Evolutionary conservation across 257 asterid genomes (phyloP).

Genomic region (Osmanthus fragrans): DNA sequence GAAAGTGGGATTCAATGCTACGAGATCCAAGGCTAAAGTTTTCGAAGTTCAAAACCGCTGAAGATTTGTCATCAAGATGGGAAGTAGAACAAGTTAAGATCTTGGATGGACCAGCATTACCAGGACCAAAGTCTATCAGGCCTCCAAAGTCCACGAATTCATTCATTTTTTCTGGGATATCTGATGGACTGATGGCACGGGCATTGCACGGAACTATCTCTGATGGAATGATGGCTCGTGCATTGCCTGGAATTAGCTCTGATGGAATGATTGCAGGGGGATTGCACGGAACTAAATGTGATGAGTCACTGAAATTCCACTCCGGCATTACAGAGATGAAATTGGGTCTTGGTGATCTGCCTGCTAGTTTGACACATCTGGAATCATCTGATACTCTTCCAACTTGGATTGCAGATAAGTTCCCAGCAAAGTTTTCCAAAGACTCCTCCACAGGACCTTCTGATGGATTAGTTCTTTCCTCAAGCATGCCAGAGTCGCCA

Average conservation of each 20-base stretch:
- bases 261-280: slow-evolving; percentile 56
- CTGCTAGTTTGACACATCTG: slow-evolving; percentile 39
- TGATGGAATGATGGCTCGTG: slow-evolving; percentile 50
- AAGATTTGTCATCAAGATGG: slow-evolving; percentile 80
- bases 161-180: slow-evolving; percentile 52
- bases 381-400: slow-evolving; percentile 53
- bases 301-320: slow-evolving; percentile 56
- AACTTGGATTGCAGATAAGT: slow-evolving; percentile 46
- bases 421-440: slow-evolving; percentile 46
- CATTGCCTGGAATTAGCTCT: slow-evolving; percentile 44
- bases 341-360: slow-evolving; percentile 67
- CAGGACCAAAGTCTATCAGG: slow-evolving; percentile 38
- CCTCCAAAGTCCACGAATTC: slow-evolving; percentile 49
- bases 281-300: slow-evolving; percentile 55
- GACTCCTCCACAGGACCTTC: slow-evolving; percentile 47
- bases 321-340: slow-evolving; percentile 81
- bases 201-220: slow-evolving; percentile 47
- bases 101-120: slow-evolving; percentile 58
- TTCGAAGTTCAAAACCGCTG: slow-evolving; percentile 70
- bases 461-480: slow-evolving; percentile 45
- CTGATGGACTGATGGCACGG: slow-evolving; percentile 76
- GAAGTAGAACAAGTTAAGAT: slow-evolving; percentile 88
- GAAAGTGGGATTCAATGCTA: slow-evolving; percentile 89
- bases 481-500: slow-evolving; percentile 46
- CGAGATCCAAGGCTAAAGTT: slow-evolving; percentile 78